Evolutionary conservation across 2,329 filamentous ascomycete species (phyloP).

Genomic region (Aureobasidium sp.): DNA sequence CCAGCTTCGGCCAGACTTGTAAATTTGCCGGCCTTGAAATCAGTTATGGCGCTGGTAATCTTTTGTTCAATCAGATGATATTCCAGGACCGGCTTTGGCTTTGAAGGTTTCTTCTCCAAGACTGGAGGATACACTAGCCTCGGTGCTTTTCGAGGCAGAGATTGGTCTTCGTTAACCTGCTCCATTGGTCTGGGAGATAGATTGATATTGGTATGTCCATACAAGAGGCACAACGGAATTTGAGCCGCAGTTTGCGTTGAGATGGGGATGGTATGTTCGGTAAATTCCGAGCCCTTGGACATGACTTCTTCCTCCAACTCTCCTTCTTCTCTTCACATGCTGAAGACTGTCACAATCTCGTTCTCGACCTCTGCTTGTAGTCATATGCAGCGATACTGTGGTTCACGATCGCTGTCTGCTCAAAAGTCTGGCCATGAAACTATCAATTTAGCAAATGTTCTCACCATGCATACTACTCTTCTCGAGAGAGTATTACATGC

Average conservation of each 20-base stretch:
- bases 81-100: background rate
- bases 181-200: background rate
- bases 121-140: background rate
- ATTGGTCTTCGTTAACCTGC: background rate
- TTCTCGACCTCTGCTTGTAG: no score
- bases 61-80: constrained; percentile 4
- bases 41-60: background rate
- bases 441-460: no score
- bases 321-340: background rate
- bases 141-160: constrained; percentile 1
- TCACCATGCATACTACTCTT: no score
- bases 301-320: background rate
- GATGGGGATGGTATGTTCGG: background rate
- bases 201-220: background rate
- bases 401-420: no score
- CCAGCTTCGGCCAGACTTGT: constrained; percentile 8
- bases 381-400: background rate
- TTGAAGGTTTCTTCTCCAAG: background rate
- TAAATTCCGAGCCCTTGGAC: background rate
- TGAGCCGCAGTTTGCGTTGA: constrained; percentile 9
- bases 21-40: constrained; percentile 7
- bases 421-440: no score
- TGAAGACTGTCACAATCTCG: no score
- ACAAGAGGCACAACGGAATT: background rate
- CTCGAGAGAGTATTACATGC: no score